A percentile compares a stretch with the other conserved stretches of the same genome.
phyloP scores from a whole-genome alignment of 345 rosid species.

The Citrus trifoliata region DNA sequence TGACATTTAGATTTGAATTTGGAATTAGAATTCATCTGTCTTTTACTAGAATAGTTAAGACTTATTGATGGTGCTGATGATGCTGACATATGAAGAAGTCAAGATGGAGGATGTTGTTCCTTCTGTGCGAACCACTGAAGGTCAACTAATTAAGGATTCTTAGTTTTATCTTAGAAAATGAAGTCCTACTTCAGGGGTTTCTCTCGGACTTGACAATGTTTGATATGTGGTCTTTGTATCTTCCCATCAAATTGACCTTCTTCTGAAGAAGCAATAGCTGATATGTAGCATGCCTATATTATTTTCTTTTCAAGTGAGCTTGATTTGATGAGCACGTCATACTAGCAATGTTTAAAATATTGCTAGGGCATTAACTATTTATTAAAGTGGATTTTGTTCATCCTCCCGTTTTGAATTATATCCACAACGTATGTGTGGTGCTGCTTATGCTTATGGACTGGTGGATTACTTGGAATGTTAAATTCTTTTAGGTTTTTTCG shows the following conservation, averaged over 20 bases:
- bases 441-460: not conserved
- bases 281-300: not conserved
- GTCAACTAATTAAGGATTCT: not conserved
- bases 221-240: not conserved
- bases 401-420: not conserved
- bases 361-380: not conserved
- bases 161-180: not conserved
- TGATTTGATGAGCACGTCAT: not conserved
- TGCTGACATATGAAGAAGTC: not conserved
- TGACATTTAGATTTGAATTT: not conserved
- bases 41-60: not conserved
- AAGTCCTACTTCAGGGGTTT: not conserved
- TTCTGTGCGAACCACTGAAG: not conserved
- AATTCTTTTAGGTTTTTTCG: not conserved
- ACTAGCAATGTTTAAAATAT: not conserved
- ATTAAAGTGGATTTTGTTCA: not conserved
- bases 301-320: not conserved
- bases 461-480: not conserved
- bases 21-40: not conserved
- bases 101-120: not conserved
- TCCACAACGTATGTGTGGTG: not conserved
- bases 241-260: not conserved
- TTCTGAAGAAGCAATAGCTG: not conserved
- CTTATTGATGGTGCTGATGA: not conserved
- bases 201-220: not conserved